Evolutionary conservation across 2,329 filamentous ascomycete species (phyloP).

Genomic region (Aspergillus cejpii): DNA sequence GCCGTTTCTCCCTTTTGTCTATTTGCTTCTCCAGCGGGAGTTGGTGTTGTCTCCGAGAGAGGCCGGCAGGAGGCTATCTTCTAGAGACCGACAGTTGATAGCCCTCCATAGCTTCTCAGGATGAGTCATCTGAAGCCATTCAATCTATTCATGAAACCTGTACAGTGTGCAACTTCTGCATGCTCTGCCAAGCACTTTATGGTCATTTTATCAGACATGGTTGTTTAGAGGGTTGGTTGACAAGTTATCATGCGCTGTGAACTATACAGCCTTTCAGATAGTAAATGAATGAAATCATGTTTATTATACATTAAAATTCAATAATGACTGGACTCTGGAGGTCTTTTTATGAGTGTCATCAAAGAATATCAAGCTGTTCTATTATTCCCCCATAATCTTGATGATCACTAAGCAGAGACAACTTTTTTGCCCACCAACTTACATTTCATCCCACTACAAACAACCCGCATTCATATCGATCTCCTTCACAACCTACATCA

Average conservation of each 20-base stretch:
- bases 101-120: background rate
- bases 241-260: too few relatives aligned
- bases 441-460: background rate
- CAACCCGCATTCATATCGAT: background rate
- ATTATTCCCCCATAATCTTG: background rate
- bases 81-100: constrained; percentile 10
- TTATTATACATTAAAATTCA: too few relatives aligned
- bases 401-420: constrained; percentile 19
- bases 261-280: too few relatives aligned
- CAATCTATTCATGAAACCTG: background rate
- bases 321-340: too few relatives aligned
- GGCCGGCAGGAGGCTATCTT: constrained; percentile 13
- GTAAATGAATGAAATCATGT: too few relatives aligned
- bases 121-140: background rate
- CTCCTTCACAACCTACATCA: background rate
- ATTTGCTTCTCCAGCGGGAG: constrained; percentile 28
- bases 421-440: constrained; percentile 19
- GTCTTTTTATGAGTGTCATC: too few relatives aligned
- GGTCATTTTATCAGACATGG: too few relatives aligned
- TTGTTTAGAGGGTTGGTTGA: too few relatives aligned
- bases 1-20: constrained; percentile 12
- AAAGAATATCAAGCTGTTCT: too few relatives aligned
- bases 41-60: constrained; percentile 25
- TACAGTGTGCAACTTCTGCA: background rate
- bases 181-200: too few relatives aligned